These are phyloP conservation scores for Petrea volubilis DNA, from an alignment of 257 asterid species.

Conservation along the genomic window DNA sequence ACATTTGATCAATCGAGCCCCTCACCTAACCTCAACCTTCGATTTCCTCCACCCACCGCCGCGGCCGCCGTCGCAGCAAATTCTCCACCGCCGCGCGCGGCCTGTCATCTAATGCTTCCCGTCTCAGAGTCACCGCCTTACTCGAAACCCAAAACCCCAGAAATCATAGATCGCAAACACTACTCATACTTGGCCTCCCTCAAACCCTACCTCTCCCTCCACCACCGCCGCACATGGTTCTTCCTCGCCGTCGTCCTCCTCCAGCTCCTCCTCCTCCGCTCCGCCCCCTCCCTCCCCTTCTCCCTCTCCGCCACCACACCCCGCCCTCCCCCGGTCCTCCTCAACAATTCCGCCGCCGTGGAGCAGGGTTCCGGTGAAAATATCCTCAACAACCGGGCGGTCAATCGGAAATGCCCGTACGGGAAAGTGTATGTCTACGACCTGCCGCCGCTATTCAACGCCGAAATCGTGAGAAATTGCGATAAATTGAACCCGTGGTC, in stretches of 20 bases:
- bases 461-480: slow-evolving; percentile 52
- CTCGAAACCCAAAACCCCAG: slow-evolving; percentile 39
- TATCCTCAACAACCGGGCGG: not conserved
- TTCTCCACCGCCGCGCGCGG: not conserved
- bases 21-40: not conserved
- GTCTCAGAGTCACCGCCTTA: slow-evolving; percentile 31
- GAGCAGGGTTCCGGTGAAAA: not conserved
- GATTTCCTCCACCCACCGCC: slow-evolving; percentile 16
- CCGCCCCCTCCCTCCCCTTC: slow-evolving; percentile 42
- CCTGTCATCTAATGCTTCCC: slow-evolving; percentile 38
- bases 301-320: slow-evolving; percentile 23
- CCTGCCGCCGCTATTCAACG: slow-evolving; percentile 54
- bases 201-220: slow-evolving; percentile 43
- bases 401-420: slow-evolving; percentile 32
- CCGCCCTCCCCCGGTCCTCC: slow-evolving; percentile 15
- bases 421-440: slow-evolving; percentile 58
- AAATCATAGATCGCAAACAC: slow-evolving; percentile 31
- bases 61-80: not conserved
- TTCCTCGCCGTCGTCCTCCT: slow-evolving; percentile 53
- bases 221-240: slow-evolving; percentile 62
- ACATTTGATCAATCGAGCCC: slow-evolving; percentile 8
- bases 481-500: slow-evolving; percentile 57
- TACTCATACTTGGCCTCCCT: slow-evolving; percentile 30
- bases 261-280: slow-evolving; percentile 50
- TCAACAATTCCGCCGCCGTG: not conserved